A percentile compares a stretch with the other conserved stretches of the same genome.
phyloP scores from a whole-genome alignment of 2,329 filamentous ascomycete genomes.

The Fusarium sp. region DNA sequence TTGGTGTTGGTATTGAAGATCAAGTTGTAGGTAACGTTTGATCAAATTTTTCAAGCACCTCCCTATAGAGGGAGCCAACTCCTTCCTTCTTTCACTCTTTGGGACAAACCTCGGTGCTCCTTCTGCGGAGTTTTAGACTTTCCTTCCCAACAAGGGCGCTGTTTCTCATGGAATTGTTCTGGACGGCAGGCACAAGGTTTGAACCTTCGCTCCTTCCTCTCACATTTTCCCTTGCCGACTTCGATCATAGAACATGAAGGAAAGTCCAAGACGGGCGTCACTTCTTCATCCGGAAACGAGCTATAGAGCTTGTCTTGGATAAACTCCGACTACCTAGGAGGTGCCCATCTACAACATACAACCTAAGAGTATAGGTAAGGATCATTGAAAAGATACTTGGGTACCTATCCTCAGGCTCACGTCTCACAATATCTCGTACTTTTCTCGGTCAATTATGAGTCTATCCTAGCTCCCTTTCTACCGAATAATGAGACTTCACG shows the following conservation, averaged over 20 bases:
- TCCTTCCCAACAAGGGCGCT: conserved; percentile 2
- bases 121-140: background rate
- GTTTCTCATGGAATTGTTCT: background rate
- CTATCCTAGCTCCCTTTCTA: background rate
- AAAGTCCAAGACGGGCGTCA: background rate
- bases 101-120: background rate
- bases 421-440: background rate
- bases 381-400: too few species aligned
- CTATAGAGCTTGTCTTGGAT: background rate
- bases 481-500: background rate
- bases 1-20: background rate
- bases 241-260: background rate
- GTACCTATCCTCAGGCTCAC: background rate
- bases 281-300: background rate
- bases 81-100: background rate
- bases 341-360: background rate
- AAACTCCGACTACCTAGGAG: background rate
- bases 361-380: too few species aligned
- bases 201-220: background rate
- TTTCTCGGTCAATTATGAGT: background rate
- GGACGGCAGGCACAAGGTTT: background rate
- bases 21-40: conserved; percentile 13
- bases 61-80: conserved; percentile 24
- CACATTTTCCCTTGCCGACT: background rate
- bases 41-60: conserved; percentile 21